Percentiles rank a stretch among this genome's conserved stretches.
Evolutionary conservation across 2,329 filamentous ascomycete species (phyloP).

Genomic region (Pseudocercospora cruenta): DNA sequence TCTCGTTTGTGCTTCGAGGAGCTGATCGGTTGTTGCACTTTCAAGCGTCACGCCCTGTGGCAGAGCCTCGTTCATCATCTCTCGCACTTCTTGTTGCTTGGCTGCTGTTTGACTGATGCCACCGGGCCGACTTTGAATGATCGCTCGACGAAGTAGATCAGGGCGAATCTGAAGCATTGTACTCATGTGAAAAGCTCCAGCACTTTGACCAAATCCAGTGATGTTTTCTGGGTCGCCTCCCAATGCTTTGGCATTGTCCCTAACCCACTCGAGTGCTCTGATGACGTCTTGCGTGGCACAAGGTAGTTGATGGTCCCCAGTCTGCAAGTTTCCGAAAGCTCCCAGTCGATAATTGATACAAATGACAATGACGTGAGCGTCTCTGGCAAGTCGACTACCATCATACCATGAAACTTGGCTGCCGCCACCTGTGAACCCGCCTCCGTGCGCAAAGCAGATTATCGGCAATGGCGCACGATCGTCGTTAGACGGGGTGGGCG

Average conservation of each 20-base stretch:
- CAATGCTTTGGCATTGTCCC: conserved; percentile 6
- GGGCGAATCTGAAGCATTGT: conserved; percentile 4
- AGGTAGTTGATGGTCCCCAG: background rate
- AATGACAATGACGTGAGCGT: background rate
- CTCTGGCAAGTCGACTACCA: background rate
- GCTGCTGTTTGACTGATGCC: conserved; percentile 1
- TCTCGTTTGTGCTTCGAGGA: background rate
- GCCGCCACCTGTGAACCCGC: background rate
- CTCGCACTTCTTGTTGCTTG: background rate
- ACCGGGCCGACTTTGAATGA: conserved; percentile 3
- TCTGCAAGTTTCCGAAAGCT: background rate
- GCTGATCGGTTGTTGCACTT: background rate
- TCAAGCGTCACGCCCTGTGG: conserved; percentile 3
- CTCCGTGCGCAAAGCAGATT: conserved; percentile 1
- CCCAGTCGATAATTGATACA: conserved; percentile 10
- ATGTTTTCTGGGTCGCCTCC: conserved; percentile 7
- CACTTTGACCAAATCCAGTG: conserved; percentile 8
- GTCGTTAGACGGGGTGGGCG: background rate
- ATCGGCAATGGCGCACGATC: background rate
- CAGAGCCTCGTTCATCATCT: background rate
- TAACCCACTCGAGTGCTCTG: conserved; percentile 6
- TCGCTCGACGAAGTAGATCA: conserved; percentile 7
- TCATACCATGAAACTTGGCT: background rate
- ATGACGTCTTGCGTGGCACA: conserved; percentile 6
- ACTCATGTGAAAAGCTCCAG: conserved; percentile 3